phyloP scores from a whole-genome alignment of 2,329 filamentous ascomycete species.

The Colletotrichum sp. region DNA sequence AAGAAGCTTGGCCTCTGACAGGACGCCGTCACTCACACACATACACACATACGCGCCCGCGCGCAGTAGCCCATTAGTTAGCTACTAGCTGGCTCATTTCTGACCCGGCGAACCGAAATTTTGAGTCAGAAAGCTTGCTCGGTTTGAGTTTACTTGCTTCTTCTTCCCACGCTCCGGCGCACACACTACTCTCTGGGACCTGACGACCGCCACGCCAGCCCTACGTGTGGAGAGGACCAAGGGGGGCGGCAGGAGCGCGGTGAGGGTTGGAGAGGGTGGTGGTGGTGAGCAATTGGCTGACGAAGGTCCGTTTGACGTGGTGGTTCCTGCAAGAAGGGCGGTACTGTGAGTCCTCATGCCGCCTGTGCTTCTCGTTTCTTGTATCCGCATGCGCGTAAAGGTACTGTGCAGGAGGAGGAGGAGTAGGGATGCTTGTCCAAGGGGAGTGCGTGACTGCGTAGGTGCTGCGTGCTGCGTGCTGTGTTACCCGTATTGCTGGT shows the following conservation, averaged over 20 bases:
- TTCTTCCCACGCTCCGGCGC: background rate
- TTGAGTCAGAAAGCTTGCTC: slow-evolving; percentile 17
- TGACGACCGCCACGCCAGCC: slow-evolving; percentile 9
- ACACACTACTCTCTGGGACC: background rate
- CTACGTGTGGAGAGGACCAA: slow-evolving; percentile 13
- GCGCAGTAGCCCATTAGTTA: background rate
- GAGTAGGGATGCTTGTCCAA: background rate
- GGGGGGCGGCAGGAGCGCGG: background rate
- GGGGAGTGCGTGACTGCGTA: background rate
- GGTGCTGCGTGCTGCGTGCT: background rate
- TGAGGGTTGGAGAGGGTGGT: background rate
- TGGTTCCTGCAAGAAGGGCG: slow-evolving; percentile 8
- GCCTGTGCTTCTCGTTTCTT: background rate
- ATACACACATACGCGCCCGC: background rate
- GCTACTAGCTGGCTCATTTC: background rate
- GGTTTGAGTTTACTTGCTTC: slow-evolving; percentile 19
- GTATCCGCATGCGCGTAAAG: slow-evolving; percentile 6
- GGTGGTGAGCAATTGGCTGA: slow-evolving; percentile 13
- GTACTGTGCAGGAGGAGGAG: slow-evolving; percentile 8
- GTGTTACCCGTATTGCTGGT: background rate
- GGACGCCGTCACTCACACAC: background rate
- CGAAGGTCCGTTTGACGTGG: background rate
- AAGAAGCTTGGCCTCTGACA: background rate
- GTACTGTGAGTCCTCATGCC: background rate
- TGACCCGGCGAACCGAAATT: background rate